These are phyloP conservation scores for Aspergillus cejpii DNA, from an alignment of 2,329 filamentous ascomycete genomes.

Conservation along the genomic window DNA sequence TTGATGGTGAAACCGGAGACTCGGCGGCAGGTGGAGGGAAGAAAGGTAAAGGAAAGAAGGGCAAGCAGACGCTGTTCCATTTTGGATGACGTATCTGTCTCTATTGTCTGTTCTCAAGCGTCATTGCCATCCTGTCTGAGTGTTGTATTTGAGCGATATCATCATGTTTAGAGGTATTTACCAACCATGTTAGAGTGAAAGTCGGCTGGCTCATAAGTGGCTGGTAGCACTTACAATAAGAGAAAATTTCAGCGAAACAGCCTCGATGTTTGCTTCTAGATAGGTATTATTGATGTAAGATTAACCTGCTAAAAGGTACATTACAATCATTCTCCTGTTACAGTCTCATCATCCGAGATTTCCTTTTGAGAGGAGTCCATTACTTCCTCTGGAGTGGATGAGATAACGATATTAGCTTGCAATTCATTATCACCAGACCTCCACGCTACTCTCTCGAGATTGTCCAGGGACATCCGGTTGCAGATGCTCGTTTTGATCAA, in stretches of 20 bases:
- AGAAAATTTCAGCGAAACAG: no score
- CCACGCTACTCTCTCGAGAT: background rate
- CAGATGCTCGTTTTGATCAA: background rate
- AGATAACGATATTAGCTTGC: background rate
- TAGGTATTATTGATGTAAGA: no score
- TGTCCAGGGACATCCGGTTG: background rate
- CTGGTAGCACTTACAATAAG: no score
- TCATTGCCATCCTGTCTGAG: conserved; percentile 1
- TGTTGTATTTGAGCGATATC: conserved; percentile 5
- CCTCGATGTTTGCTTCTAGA: no score
- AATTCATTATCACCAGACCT: background rate
- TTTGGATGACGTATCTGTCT: conserved; percentile 23
- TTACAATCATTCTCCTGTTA: background rate
- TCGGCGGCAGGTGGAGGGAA: conserved; percentile 24
- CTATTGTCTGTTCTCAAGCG: background rate
- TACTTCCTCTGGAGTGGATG: background rate
- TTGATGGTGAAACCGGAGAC: conserved; percentile 18
- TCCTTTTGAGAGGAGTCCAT: background rate
- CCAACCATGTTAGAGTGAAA: background rate
- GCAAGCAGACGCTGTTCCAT: conserved; percentile 38
- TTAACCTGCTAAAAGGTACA: no score
- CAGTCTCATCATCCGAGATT: background rate
- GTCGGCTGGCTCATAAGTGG: no score
- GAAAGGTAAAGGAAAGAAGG: conserved; percentile 37
- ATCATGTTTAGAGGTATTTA: conserved; percentile 3